Evolutionary conservation across 1,139 yeast species (phyloP), one percentile per base, ranked within the genome.

Genomic region (Candida sojae): DNA sequence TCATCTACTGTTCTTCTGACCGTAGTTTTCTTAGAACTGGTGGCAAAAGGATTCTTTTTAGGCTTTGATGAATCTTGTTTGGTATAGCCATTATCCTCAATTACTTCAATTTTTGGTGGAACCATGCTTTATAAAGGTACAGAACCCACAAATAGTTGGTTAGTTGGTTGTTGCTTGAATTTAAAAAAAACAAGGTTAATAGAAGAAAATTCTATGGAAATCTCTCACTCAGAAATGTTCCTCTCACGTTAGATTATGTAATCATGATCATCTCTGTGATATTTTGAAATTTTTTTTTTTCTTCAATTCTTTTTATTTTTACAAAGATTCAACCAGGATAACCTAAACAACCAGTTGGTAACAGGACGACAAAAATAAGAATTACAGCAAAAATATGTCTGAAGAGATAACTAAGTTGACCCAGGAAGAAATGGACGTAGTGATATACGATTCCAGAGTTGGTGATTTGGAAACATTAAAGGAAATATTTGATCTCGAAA

Each of bases 351-450:
- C 21, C 21, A 17, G 21, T 17, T 17, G 21, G 21, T 17, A 3
- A 17, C 3, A 17, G 21, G 21, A 17, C 21, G 3, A 17, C 3
- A 3, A 17, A 17, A 17, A 17, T 17, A 17, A 17, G 21, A 26
- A 26, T 6, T 26, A 26, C 5, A 26, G 29, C 9, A 26, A n/a
- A n/a, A 35, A 7, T 11, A 46, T 45, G 42, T 26, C 50, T 17
- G 31, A 35, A 5, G 53, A 50, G 32, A 46, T 43, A 42, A 41
- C 44, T 10, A 30, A 39, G 8, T 41, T 54, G 33, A 49, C 81
- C 6, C 88, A 83, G 61, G 97, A 91, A 54, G 96, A 89, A 61
- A 84, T 84, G 75, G 96, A 88, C 55, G 84, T 86, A 48, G 81
- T 92, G 51, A 77, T 91, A 45, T 83, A 83, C 53, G 96, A 88